Percentiles rank a stretch among this genome's conserved stretches.
phyloP scores from a whole-genome alignment of 2,329 filamentous ascomycete species.

The Didymella segeticola region DNA sequence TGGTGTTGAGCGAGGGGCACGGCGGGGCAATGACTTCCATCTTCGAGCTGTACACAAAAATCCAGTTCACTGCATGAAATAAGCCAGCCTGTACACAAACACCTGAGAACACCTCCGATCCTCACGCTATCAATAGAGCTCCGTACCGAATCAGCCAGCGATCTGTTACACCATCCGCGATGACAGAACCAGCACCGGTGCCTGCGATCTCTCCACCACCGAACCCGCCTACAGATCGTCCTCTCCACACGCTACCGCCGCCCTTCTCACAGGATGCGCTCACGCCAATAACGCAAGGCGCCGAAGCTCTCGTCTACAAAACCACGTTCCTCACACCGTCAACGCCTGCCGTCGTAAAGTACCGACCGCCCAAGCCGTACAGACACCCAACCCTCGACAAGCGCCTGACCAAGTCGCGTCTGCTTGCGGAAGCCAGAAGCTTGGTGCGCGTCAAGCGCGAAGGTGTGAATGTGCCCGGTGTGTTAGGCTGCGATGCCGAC shows the following conservation, averaged over 20 bases:
- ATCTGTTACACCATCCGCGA: constrained; percentile 7
- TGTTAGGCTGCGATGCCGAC: constrained; percentile 73
- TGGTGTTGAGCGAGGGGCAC: constrained; percentile 18
- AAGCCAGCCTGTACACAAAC: neutral
- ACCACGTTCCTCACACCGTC: constrained; percentile 76
- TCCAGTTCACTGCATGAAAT: neutral
- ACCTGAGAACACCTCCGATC: neutral
- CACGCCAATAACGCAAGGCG: constrained; percentile 85
- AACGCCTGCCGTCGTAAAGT: constrained; percentile 81
- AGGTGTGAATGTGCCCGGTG: constrained; percentile 80
- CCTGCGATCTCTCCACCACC: constrained; percentile 29
- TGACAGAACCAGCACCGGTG: constrained; percentile 31
- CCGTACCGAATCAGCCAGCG: neutral
- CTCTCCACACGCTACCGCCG: constrained; percentile 35
- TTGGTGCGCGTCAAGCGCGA: constrained; percentile 79
- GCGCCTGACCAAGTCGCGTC: constrained; percentile 83
- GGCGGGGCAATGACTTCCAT: constrained; percentile 12
- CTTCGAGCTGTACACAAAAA: constrained; percentile 3
- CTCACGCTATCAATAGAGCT: neutral
- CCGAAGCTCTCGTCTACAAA: constrained; percentile 92
- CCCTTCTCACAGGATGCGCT: constrained; percentile 63
- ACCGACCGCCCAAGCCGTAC: constrained; percentile 90
- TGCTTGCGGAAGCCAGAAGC: constrained; percentile 87
- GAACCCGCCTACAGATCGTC: constrained; percentile 27
- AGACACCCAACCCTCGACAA: constrained; percentile 88